These are phyloP conservation scores for Wallacemonas rigidus DNA, from an alignment of 208 protist species.

Conservation along the genomic window DNA sequence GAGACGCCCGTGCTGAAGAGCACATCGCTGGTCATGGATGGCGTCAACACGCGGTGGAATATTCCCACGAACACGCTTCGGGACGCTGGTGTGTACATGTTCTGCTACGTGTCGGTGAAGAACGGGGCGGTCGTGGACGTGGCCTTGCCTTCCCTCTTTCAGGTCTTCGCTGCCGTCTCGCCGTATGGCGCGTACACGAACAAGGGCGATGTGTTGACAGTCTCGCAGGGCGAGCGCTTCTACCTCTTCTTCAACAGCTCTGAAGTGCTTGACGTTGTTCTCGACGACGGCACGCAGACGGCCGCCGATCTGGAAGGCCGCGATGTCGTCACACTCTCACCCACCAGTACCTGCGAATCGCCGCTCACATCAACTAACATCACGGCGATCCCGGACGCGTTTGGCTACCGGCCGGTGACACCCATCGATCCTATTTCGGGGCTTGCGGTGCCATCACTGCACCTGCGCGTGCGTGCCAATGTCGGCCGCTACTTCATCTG, in stretches of 20 bases:
- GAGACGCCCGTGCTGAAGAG: slow-evolving; percentile 25
- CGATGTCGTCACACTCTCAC: slow-evolving; percentile 30
- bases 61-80: slow-evolving; percentile 42
- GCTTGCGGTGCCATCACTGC: slow-evolving; percentile 56
- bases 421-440: slow-evolving; percentile 18
- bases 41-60: slow-evolving; percentile 63
- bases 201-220: slow-evolving; percentile 33
- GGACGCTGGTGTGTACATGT: slow-evolving; percentile 55
- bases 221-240: slow-evolving; percentile 72
- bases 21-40: slow-evolving; percentile 21
- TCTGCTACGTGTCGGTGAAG: slow-evolving; percentile 68
- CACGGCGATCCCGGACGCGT: slow-evolving; percentile 53
- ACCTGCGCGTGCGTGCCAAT: slow-evolving; percentile 65
- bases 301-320: slow-evolving; percentile 16
- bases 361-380: slow-evolving; percentile 29
- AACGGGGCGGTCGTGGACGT: slow-evolving; percentile 74
- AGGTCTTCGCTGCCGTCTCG: slow-evolving; percentile 65
- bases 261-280: slow-evolving; percentile 54
- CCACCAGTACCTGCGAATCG: slow-evolving; percentile 1
- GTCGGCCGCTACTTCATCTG: slow-evolving; percentile 77
- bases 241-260: slow-evolving; percentile 82
- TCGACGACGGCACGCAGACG: slow-evolving; percentile 37
- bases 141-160: slow-evolving; percentile 41
- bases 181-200: slow-evolving; percentile 73
- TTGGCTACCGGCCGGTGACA: slow-evolving; percentile 40